Conservation (phyloP, 2,329 filamentous ascomycete species). For the Calonectria crousiana region DNA sequence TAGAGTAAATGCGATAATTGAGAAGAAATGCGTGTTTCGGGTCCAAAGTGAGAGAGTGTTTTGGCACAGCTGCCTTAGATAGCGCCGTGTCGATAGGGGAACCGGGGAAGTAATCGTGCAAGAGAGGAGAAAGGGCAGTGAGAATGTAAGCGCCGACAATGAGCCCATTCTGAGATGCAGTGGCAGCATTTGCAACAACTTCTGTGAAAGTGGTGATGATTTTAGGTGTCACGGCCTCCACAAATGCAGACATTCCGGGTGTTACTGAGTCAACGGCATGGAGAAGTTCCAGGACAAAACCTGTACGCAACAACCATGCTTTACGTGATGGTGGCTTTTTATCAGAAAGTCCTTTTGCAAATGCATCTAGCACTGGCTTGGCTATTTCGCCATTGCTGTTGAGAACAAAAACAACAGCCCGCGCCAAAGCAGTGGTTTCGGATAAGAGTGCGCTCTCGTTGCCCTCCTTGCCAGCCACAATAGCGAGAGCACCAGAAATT, state of each 20-base stretch:
- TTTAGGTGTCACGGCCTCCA: constrained; percentile 64
- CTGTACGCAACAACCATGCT: constrained; percentile 82
- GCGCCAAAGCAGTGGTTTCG: constrained; percentile 78
- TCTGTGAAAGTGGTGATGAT: constrained; percentile 82
- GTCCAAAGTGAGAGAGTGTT: constrained; percentile 76
- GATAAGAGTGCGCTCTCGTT: constrained; percentile 86
- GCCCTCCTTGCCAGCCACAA: constrained; percentile 83
- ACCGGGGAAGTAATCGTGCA: constrained; percentile 68
- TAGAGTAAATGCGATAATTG: constrained; percentile 86
- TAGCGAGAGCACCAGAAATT: constrained; percentile 74
- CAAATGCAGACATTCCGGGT: constrained; percentile 62
- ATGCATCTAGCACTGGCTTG: constrained; percentile 75
- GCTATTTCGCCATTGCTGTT: constrained; percentile 71
- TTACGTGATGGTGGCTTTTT: constrained; percentile 84
- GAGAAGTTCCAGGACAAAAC: constrained; percentile 74
- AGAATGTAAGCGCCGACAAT: constrained; percentile 83
- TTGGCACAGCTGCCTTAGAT: constrained; percentile 70
- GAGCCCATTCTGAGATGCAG: constrained; percentile 85
- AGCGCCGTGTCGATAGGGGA: constrained; percentile 58
- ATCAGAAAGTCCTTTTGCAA: constrained; percentile 85
- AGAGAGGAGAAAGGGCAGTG: constrained; percentile 70
- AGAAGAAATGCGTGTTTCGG: constrained; percentile 90
- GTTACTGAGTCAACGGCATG: constrained; percentile 58
- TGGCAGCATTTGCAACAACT: constrained; percentile 79
- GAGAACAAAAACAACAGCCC: constrained; percentile 73